A percentile compares a stretch with the other conserved stretches of the same genome.
These are phyloP conservation scores for Suhomyces pyralidae DNA, from an alignment of 805 yeast genomes.

Conservation along the genomic window DNA sequence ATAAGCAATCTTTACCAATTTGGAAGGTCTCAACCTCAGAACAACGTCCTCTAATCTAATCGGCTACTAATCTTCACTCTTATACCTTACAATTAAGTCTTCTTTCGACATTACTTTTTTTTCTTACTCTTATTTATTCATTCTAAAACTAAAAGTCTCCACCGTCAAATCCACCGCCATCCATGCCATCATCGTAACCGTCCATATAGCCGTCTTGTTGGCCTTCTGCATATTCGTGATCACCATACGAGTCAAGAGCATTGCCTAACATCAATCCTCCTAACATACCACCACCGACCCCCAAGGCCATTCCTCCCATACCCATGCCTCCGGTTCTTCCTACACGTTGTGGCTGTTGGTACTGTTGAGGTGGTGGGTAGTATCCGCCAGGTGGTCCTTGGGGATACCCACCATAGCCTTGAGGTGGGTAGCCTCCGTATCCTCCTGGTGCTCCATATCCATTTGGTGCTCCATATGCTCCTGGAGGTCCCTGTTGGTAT, in stretches of 20 bases:
- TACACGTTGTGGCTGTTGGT: constrained; percentile 15
- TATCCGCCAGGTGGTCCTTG: constrained; percentile 18
- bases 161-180: constrained; percentile 16
- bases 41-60: no score
- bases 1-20: no score
- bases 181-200: constrained; percentile 28
- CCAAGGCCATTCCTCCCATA: constrained; percentile 51
- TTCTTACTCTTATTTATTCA: no score
- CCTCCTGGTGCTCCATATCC: constrained; percentile 3
- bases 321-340: constrained; percentile 36
- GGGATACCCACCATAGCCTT: constrained; percentile 19
- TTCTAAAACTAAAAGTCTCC: constrained; percentile 9
- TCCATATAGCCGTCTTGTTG: constrained; percentile 35
- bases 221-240: constrained; percentile 25
- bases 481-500: constrained; percentile 17
- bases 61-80: no score
- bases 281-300: constrained; percentile 52
- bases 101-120: no score
- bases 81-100: no score
- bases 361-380: constrained; percentile 19
- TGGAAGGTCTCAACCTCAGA: no score
- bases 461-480: not conserved
- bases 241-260: constrained; percentile 33
- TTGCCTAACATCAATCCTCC: constrained; percentile 57
- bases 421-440: constrained; percentile 18